Evolutionary conservation across 345 rosid genomes (phyloP), one percentile per base, ranked within the genome.

Genomic region (Xanthoceras sorbifolium): DNA sequence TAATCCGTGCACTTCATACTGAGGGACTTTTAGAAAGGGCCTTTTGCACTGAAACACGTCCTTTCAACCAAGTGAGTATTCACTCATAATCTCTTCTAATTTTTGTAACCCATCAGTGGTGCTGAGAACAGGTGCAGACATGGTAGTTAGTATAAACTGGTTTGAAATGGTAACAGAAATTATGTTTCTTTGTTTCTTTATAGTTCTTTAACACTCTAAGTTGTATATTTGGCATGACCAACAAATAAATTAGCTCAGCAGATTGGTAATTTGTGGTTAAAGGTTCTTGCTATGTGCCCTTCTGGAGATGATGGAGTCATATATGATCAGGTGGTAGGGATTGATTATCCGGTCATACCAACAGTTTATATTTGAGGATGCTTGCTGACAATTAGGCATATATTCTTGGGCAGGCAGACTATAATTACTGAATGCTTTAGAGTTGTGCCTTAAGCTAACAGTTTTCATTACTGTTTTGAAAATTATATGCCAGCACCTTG

Each of bases 41-140:
- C 38, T 93, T 87, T 86, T 95, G 99, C 87, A 91, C 99, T 23
- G 99, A 95, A 90, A 95, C 99, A 28, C 98, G 98, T 71, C 99
- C 99, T 22, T 93, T 93, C 81, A 95, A 95, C 83, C 98, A 95
- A 89, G 99, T 94, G 80, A 87, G 75, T 66, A 1, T 32, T 69
- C 25, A 6, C 17, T 50, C 54, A 3, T 50, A 38, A 23, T 22
- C 36, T 10, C 22, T 55, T 50, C 55, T 50, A 17, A 50, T 50
- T 50, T 50, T 7, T 50, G 46, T 50, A 17, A 50, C n/a, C 15
- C 55, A 50, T 0, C 15, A 50, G 6, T 50, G 55, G 55, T 17
- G 55, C 32, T 60, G 32, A 60, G 32, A 3, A 25, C 32, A 38
- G 55, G 29, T 38, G 18, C 32, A 67, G 25, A 14, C 29, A 36